Evolutionary conservation across 805 yeast genomes (phyloP).

Genomic region (Candida xiaguanensis): DNA sequence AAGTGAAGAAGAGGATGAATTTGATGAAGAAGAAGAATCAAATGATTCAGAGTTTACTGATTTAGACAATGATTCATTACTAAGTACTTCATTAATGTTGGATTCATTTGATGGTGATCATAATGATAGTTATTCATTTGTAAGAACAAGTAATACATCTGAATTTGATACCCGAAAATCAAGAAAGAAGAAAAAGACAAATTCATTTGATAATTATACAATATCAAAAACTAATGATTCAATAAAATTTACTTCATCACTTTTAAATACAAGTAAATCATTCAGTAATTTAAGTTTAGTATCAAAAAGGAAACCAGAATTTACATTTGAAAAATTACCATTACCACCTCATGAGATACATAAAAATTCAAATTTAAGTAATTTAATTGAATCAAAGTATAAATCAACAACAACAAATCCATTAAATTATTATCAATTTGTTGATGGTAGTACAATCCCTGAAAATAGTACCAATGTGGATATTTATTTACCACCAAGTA

Average conservation of each 20-base stretch:
- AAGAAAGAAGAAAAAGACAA: constrained; percentile 16
- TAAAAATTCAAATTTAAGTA: constrained; percentile 36
- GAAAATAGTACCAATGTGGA: constrained; percentile 12
- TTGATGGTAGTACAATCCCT: constrained; percentile 8
- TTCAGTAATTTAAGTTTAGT: not conserved
- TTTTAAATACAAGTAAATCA: not conserved
- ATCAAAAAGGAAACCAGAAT: constrained; percentile 6
- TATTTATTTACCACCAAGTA: constrained; percentile 34
- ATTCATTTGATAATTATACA: constrained; percentile 14
- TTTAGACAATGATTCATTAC: constrained; percentile 36
- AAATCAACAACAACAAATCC: constrained; percentile 39
- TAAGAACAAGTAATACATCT: constrained; percentile 11
- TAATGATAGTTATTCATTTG: constrained; percentile 15
- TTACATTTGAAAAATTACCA: constrained; percentile 21
- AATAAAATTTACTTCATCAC: not conserved
- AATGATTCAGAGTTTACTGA: constrained; percentile 44
- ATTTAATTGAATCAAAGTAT: constrained; percentile 37
- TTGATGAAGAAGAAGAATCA: constrained; percentile 26
- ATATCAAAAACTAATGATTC: constrained; percentile 8
- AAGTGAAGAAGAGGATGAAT: constrained; percentile 19
- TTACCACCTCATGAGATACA: constrained; percentile 3
- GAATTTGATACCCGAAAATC: constrained; percentile 13
- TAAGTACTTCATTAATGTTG: constrained; percentile 23
- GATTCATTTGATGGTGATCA: constrained; percentile 18
- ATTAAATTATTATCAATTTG: constrained; percentile 39